Conservation (phyloP, 192 early-diverging fungal species). For the Dimargaris cristalligena region DNA sequence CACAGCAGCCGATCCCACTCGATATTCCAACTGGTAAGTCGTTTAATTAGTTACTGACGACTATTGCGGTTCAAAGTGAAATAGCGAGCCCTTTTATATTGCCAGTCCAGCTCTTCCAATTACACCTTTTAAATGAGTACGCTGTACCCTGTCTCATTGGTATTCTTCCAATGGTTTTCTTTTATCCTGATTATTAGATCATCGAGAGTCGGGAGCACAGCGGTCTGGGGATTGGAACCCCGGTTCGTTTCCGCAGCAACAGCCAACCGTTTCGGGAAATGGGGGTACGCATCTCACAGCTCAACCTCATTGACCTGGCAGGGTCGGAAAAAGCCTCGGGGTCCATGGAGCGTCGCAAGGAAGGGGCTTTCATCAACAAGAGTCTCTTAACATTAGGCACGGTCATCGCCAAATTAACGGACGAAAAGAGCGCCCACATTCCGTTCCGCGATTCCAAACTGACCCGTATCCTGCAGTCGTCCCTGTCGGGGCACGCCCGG, state of each 20-base stretch:
- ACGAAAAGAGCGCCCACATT: slow-evolving; percentile 50
- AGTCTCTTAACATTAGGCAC: slow-evolving; percentile 64
- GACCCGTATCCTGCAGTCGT: slow-evolving; percentile 65
- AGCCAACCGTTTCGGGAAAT: slow-evolving; percentile 12
- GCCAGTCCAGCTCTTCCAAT: no score
- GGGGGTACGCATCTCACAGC: slow-evolving; percentile 22
- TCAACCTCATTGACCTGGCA: slow-evolving; percentile 78
- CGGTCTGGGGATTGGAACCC: slow-evolving; percentile 15
- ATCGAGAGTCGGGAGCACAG: slow-evolving; percentile 46
- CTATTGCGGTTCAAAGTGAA: no score
- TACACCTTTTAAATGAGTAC: no score
- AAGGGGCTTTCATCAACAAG: slow-evolving; percentile 78
- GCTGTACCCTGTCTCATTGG: no score
- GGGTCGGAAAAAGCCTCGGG: slow-evolving; percentile 71
- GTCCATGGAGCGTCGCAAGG: slow-evolving; percentile 54
- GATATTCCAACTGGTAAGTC: slow-evolving; percentile 77
- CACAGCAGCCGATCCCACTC: slow-evolving; percentile 69
- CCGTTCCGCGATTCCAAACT: slow-evolving; percentile 81
- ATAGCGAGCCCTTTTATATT: no score
- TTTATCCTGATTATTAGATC: no score
- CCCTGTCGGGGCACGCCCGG: slow-evolving; percentile 57
- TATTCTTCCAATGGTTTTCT: no score
- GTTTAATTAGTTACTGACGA: no score
- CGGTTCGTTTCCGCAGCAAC: slow-evolving; percentile 19
- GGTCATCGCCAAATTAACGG: slow-evolving; percentile 69